phyloP scores from a whole-genome alignment of 352 stramenopile genomes.

The Pseudoperonospora humuli region DNA sequence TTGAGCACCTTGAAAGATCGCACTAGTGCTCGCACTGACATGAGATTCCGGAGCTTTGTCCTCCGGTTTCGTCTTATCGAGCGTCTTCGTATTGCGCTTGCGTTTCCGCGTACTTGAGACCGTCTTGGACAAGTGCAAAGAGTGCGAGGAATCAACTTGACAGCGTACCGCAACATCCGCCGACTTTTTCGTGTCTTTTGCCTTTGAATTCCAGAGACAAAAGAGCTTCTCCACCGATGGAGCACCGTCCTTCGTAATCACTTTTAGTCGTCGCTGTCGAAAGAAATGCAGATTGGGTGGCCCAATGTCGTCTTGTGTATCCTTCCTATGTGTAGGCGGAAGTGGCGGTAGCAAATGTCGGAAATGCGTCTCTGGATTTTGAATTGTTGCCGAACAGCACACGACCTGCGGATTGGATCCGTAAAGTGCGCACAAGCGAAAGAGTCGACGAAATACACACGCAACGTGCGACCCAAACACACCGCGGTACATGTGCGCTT shows the following conservation, averaged over 20 bases:
- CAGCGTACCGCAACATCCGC: not conserved
- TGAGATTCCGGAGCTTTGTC: conserved; percentile 3
- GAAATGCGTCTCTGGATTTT: conserved; percentile 91
- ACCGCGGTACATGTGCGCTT: conserved; percentile 93
- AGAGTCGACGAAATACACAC: conserved; percentile 85
- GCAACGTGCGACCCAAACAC: conserved; percentile 82
- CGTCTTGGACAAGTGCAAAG: not conserved
- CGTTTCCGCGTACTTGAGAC: conserved; percentile 14
- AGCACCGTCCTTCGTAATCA: conserved; percentile 88
- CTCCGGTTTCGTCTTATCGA: not conserved
- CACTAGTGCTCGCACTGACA: conserved; percentile 30
- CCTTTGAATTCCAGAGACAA: conserved; percentile 92
- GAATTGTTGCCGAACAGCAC: conserved; percentile 94
- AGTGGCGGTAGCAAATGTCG: conserved; percentile 77
- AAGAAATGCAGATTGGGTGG: conserved; percentile 59
- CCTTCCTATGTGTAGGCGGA: too few relatives aligned
- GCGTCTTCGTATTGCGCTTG: conserved; percentile 4
- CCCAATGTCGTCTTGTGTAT: conserved; percentile 1
- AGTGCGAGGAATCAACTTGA: not conserved
- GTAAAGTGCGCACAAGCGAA: conserved; percentile 83
- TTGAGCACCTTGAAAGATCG: conserved; percentile 87
- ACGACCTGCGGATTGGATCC: conserved; percentile 85
- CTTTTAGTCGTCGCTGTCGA: conserved; percentile 35
- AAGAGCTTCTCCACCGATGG: conserved; percentile 90
- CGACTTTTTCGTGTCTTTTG: conserved; percentile 11